Conservation (phyloP, 2,329 filamentous ascomycete genomes). For the Fusarium azukiicola region DNA sequence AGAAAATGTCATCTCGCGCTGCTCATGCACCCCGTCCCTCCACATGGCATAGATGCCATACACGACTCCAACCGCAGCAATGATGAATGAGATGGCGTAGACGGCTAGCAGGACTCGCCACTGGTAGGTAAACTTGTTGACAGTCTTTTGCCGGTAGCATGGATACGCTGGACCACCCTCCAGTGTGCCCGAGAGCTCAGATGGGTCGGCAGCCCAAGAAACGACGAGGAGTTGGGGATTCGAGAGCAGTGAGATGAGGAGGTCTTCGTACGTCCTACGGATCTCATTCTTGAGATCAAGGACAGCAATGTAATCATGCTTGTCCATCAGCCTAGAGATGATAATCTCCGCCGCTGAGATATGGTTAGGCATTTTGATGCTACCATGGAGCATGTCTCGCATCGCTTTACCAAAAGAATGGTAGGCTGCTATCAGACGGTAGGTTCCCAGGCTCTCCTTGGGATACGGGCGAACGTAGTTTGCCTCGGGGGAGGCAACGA, state of each 20-base stretch:
- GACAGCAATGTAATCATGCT: slow-evolving; percentile 38
- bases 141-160: slow-evolving; percentile 34
- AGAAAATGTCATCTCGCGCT: slow-evolving; percentile 46
- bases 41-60: slow-evolving; percentile 43
- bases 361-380: slow-evolving; percentile 28
- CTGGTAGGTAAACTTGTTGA: slow-evolving; percentile 43
- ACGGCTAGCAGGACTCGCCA: slow-evolving; percentile 35
- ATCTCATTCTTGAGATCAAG: slow-evolving; percentile 30
- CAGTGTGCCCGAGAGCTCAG: slow-evolving; percentile 32
- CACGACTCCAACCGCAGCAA: slow-evolving; percentile 32
- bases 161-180: slow-evolving; percentile 34
- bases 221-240: slow-evolving; percentile 48
- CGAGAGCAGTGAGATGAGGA: slow-evolving; percentile 46
- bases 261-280: slow-evolving; percentile 40
- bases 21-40: slow-evolving; percentile 37
- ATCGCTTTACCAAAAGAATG: slow-evolving; percentile 40
- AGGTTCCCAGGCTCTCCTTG: background rate
- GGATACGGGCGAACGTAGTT: slow-evolving; percentile 42
- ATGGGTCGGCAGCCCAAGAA: slow-evolving; percentile 40
- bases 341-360: slow-evolving; percentile 35
- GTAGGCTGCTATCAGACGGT: slow-evolving; percentile 43
- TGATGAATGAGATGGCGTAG: slow-evolving; percentile 32
- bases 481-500: slow-evolving; percentile 28
- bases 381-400: slow-evolving; percentile 36
- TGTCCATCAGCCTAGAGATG: slow-evolving; percentile 40